Evolutionary conservation across 2,329 filamentous ascomycete genomes (phyloP), one percentile per base, ranked within the genome.

Genomic region (Bertia moriformis): DNA sequence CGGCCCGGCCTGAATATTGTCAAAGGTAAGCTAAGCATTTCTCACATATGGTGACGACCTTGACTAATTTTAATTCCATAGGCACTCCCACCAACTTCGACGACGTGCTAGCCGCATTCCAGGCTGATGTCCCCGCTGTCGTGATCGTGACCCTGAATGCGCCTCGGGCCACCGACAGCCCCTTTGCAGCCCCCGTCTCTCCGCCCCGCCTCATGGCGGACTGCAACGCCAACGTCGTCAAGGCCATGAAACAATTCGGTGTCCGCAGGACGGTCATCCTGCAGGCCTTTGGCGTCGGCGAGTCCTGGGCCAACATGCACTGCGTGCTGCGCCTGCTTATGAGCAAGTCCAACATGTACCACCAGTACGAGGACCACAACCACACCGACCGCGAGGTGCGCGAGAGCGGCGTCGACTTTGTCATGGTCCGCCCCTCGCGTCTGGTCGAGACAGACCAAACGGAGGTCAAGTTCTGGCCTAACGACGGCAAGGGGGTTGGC

Each of bases 101-200:
- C 3, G 49, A 53, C 14, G 37, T 54, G 2, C 38, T 43, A 40
- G 17, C 37, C 1, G 50, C 48, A 1, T 49, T 52, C 33, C 20
- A 40, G 2, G 1, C 24, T 4, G 7, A 27, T 1, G 43, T 32
- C 3, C 46, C 47, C 2, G 45, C 51, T 15, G 57, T 53, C 1
- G 51, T 62, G 27, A 51, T 63, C 30, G 53, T 62, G 29, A 61
- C 62, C 0, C 53, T 65, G 3, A 60, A 50, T 39, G 55, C 60
- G 2, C 51, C 53, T 12, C 55, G 59, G 18, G 51, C 46, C 14
- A 51, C 45, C 24, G 59, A 63, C 41, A 59, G 50, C 38, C 61
- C 60, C 2, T 63, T 62, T 41, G 50, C 60, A 13, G 51, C 53
- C 12, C 50, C 53, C 3, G 48, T 53, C 3, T 50, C 56, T 1